phyloP scores from a whole-genome alignment of 306 rosid species.

The Gastrolobium bilobum region DNA sequence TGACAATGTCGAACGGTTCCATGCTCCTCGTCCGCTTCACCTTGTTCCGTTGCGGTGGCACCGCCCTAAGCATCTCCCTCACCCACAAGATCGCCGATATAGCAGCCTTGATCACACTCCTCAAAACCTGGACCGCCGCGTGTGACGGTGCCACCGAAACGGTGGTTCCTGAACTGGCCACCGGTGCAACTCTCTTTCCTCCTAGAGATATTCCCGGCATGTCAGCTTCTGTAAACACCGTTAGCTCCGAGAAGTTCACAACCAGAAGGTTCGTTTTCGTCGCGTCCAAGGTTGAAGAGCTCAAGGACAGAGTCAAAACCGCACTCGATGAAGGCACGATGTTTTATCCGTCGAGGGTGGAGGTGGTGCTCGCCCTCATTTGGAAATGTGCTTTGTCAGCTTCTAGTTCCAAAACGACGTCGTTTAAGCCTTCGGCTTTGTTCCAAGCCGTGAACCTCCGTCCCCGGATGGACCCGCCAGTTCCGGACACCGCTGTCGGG shows the following conservation, averaged over 20 bases:
- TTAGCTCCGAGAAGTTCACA: constrained; percentile 31
- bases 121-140: constrained; percentile 51
- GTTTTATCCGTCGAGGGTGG: constrained; percentile 55
- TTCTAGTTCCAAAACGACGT: background rate
- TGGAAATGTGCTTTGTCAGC: constrained; percentile 55
- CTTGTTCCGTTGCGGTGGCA: constrained; percentile 57
- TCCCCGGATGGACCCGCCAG: constrained; percentile 49
- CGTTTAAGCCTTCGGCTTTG: constrained; percentile 51
- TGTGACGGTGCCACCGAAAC: constrained; percentile 8
- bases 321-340: background rate
- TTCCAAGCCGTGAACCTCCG: constrained; percentile 68
- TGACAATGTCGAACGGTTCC: constrained; percentile 28
- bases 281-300: constrained; percentile 45
- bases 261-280: constrained; percentile 52
- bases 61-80: constrained; percentile 49
- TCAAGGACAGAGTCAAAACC: constrained; percentile 38
- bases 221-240: constrained; percentile 38
- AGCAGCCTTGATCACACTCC: constrained; percentile 28
- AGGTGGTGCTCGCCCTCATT: constrained; percentile 54
- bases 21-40: constrained; percentile 56
- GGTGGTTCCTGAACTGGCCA: constrained; percentile 22
- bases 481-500: constrained; percentile 50
- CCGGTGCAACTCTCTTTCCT: constrained; percentile 54
- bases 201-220: constrained; percentile 56
- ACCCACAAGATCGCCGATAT: constrained; percentile 58